Percentiles rank a stretch among this genome's conserved stretches.
These are phyloP conservation scores for Manihot esculenta DNA, from an alignment of 441 rosid genomes.

Conservation along the genomic window DNA sequence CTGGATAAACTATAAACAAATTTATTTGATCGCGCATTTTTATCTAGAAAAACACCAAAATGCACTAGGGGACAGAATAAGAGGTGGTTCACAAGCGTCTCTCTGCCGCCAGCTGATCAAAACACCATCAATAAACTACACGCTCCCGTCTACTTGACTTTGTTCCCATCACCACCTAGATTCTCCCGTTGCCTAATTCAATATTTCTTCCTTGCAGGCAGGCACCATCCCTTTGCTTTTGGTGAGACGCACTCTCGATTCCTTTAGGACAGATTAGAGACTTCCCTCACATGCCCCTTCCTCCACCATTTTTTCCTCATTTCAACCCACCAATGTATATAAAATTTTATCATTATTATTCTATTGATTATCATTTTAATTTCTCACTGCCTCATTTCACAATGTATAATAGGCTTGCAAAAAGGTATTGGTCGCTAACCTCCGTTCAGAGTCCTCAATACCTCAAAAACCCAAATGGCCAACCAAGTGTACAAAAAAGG, in stretches of 20 bases:
- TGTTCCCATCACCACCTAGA: constrained; percentile 2
- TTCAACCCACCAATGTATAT: constrained; percentile 23
- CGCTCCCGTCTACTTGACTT: neutral
- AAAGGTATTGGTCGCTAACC: too few species aligned
- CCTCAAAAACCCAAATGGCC: neutral
- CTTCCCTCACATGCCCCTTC: neutral
- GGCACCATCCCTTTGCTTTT: neutral
- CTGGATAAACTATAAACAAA: neutral
- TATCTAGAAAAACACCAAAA: constrained; percentile 10
- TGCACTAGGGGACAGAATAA: constrained; percentile 15
- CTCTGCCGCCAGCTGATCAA: constrained; percentile 27
- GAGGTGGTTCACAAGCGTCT: constrained; percentile 24
- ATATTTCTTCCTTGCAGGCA: neutral
- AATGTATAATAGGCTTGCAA: neutral
- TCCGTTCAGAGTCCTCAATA: neutral
- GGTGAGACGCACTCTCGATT: neutral
- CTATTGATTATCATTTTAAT: neutral
- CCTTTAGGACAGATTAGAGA: constrained; percentile 7
- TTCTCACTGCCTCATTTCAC: neutral
- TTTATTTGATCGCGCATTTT: neutral
- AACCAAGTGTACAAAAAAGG: neutral
- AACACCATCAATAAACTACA: too few species aligned
- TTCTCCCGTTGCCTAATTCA: constrained; percentile 22
- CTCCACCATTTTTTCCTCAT: constrained; percentile 15
- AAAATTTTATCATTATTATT: neutral